Base-by-base conservation (phyloP, 768 basidiomycete genomes). In the Boletus speciosus region DNA sequence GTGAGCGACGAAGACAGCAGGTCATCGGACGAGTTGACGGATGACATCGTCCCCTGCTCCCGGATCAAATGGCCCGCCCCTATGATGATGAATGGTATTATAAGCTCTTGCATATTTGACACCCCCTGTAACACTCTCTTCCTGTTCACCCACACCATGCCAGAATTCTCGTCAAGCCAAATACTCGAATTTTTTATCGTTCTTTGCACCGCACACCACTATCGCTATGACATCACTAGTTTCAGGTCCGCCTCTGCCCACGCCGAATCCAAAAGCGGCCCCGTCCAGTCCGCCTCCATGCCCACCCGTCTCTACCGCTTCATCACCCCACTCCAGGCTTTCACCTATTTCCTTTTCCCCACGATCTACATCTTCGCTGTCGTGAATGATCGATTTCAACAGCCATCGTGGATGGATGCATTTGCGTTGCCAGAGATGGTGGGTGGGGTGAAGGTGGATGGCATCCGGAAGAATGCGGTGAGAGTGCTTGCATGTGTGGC, bases 341-440 rank as follows among this genome's bases (percentile, higher is more conserved):
- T 48, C 21, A 10, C 27, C 34, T 10, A 19, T 36, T 3, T 25
- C 16, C 10, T 60, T n/a, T 5, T 36, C 21, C 51, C 51, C 15
- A 16, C 9, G 2, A 4, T 44, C 19, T 58, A 58, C 27, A 3
- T 44, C 21, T 5, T 48, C 19, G 5, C 16, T 35, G 19, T 58
- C 23, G 36, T 32, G 14, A 42, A 37, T 6, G 2, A 23, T 32
- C 46, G 46, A 21, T 38, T 60, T 6, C 25, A 47, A 10, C 57
- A 45, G 6, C 58, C 58, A 5, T 19, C 10, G 6, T 59, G 58
- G 58, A 58, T 52, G 56, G 11, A 8, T 1, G 23, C 31, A 1
- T 1, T 49, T 16, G 35, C 58, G 0, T 21, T 60, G 10, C 57
- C 57, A 21, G 47, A 57, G 1, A 12, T 27, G 9, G 6, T 42